phyloP scores from a whole-genome alignment of 2,329 filamentous ascomycete species.

The Epichloe uncinata region DNA sequence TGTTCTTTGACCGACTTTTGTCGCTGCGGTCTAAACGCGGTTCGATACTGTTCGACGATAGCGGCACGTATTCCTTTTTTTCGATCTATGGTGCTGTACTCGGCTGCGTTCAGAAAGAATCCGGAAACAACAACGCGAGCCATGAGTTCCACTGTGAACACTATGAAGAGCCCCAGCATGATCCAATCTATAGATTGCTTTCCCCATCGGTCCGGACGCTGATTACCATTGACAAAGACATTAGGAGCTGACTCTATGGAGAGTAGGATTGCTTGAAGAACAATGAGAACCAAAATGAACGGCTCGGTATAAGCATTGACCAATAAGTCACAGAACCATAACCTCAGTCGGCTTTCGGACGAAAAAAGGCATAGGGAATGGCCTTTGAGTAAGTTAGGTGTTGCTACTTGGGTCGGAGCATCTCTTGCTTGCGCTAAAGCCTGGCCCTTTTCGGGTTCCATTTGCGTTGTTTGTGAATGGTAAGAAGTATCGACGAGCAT shows the following conservation, averaged over 20 bases:
- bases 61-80: conserved; percentile 61
- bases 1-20: conserved; percentile 50
- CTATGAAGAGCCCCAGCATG: conserved; percentile 67
- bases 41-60: conserved; percentile 60
- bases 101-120: conserved; percentile 75
- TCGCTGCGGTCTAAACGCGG: conserved; percentile 70
- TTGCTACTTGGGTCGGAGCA: conserved; percentile 7
- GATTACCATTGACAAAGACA: conserved; percentile 51
- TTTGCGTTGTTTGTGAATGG: conserved; percentile 31
- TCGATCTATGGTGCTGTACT: conserved; percentile 84
- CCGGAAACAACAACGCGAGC: conserved; percentile 86
- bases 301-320: conserved; percentile 83
- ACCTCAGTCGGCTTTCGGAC: conserved; percentile 60
- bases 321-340: conserved; percentile 66
- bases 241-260: conserved; percentile 67
- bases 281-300: conserved; percentile 71
- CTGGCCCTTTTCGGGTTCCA: conserved; percentile 31
- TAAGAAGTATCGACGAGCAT: conserved; percentile 37
- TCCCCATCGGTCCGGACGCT: conserved; percentile 53
- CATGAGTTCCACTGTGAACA: conserved; percentile 79
- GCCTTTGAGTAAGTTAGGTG: conserved; percentile 66
- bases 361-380: conserved; percentile 77
- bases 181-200: conserved; percentile 60
- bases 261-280: conserved; percentile 78
- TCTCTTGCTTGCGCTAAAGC: conserved; percentile 4